Evolutionary conservation across 768 basidiomycete genomes (phyloP).

Genomic region (Phaffia australis): DNA sequence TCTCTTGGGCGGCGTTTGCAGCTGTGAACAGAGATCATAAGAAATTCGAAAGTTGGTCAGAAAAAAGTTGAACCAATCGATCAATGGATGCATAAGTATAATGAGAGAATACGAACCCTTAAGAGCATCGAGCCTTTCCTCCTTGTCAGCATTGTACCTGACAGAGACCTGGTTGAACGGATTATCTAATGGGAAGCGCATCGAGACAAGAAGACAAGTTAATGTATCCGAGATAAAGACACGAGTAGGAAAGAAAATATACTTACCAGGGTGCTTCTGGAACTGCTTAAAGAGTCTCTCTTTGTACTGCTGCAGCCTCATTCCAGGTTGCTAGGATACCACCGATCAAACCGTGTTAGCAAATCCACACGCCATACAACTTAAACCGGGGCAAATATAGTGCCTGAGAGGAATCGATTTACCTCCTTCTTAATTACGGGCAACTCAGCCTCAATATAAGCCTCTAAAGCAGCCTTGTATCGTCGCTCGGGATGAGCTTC

Average conservation of each 20-base stretch:
- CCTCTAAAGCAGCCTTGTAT: slow-evolving; percentile 87
- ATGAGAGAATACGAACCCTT: slow-evolving; percentile 37
- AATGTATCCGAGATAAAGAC: not conserved
- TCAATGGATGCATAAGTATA: not conserved
- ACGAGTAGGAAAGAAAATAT: not conserved
- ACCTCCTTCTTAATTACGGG: slow-evolving; percentile 64
- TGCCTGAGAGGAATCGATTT: not conserved
- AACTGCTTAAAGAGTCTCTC: slow-evolving; percentile 86
- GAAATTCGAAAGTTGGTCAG: not conserved
- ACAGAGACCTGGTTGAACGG: slow-evolving; percentile 68
- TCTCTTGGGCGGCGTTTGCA: no score
- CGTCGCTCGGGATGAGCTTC: slow-evolving; percentile 53
- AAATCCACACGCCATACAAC: slow-evolving; percentile 26
- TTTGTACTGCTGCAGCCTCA: slow-evolving; percentile 86
- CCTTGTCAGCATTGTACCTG: slow-evolving; percentile 70
- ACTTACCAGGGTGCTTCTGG: slow-evolving; percentile 64
- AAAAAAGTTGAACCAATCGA: not conserved
- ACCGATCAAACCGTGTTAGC: slow-evolving; percentile 4
- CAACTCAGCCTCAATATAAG: slow-evolving; percentile 76
- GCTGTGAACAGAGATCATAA: not conserved
- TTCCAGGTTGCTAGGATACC: slow-evolving; percentile 60
- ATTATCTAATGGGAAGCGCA: not conserved
- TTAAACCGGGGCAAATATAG: slow-evolving; percentile 36
- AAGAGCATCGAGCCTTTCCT: slow-evolving; percentile 70
- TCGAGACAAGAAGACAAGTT: not conserved